Base-by-base conservation (phyloP, 2,329 filamentous ascomycete genomes). In the Monascus ruber region DNA sequence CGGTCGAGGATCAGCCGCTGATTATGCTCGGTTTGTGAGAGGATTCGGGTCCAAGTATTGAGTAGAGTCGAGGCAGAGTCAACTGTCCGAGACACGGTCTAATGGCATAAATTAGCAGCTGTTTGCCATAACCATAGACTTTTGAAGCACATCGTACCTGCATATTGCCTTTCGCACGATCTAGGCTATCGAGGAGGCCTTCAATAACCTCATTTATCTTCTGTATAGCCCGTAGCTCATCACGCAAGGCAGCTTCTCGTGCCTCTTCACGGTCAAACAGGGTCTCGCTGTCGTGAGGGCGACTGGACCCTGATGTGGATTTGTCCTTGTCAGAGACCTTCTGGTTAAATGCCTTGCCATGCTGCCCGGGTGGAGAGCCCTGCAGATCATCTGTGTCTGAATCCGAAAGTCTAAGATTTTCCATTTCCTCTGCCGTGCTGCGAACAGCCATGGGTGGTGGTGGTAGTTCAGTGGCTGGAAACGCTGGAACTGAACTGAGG, bases 1-100 rank as follows among this genome's bases (percentile, higher is more conserved):
- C 86, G 84, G 55, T 94, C 83, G 34, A 96, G 72, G 34, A 98
- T 81, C 37, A 98, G 70, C 24, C 91, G 80, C 61, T 96, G 88
- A 58, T 94, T 96, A 64, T 98, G 91, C 64, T 98, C 91, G 4
- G 91, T 95, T 63, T 98, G 91, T 5, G 86, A 91, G 8, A 98
- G 76, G 48, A 98, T 95, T 38, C 87, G 81, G 6, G 87, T 94
- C 89, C 89, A 98, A 10, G 88, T 94, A 53, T 93, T 87, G 27
- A 98, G 78, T 9, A 98, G 75, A 1, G 83, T 84, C 9, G 88
- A 93, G 3, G 91, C 87, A 40, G 88, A 89, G 48, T 76, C 75
- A 33, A 96, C 87, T 3, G 91, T 95, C 45, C 76, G 75, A 39
- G 83, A 83, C 29, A 96, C 88, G 24, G 83, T 93, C 83, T 85